Evolutionary conservation across 1,284 basidiomycete genomes (phyloP).

Genomic region (Moesziomyces globuligerus): DNA sequence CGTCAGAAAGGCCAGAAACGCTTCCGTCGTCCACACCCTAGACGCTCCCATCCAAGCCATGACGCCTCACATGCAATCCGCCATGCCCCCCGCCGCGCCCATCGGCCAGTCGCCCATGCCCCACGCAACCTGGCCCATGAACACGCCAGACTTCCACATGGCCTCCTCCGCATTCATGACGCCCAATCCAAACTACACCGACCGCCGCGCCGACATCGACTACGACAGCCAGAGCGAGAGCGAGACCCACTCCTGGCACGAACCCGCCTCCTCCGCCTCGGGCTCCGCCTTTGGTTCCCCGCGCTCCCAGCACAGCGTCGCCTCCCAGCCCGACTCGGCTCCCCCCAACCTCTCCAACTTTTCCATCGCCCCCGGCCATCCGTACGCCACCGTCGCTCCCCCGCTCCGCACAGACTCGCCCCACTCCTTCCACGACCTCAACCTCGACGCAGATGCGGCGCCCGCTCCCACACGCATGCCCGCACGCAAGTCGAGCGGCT

Average conservation of each 20-base stretch:
- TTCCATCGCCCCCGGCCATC: constrained; percentile 14
- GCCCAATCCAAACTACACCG: constrained; percentile 28
- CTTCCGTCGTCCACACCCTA: constrained; percentile 11
- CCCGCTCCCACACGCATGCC: constrained; percentile 31
- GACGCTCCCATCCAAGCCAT: constrained; percentile 22
- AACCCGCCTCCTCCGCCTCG: constrained; percentile 28
- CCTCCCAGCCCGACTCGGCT: constrained; percentile 31
- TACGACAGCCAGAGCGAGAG: constrained; percentile 48
- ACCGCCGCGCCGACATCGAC: constrained; percentile 34
- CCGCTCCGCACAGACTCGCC: constrained; percentile 47
- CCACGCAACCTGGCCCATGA: constrained; percentile 29
- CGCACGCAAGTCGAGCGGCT: constrained; percentile 39
- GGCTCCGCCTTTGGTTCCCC: constrained; percentile 33
- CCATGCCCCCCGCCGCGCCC: constrained; percentile 5
- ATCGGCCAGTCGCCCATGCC: constrained; percentile 21
- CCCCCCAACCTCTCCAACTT: constrained; percentile 40
- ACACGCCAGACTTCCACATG: constrained; percentile 23
- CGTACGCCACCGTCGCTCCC: constrained; percentile 15
- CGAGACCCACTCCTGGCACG: constrained; percentile 40
- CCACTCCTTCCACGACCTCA: constrained; percentile 34
- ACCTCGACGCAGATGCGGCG: constrained; percentile 33
- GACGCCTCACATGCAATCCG: constrained; percentile 19
- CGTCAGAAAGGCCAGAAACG: constrained; percentile 47
- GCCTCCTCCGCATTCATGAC: constrained; percentile 23
- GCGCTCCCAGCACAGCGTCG: constrained; percentile 23